Percentiles rank a stretch among this genome's conserved stretches.
These are phyloP conservation scores for Populus pruinosa DNA, from an alignment of 345 rosid species.

Conservation along the genomic window DNA sequence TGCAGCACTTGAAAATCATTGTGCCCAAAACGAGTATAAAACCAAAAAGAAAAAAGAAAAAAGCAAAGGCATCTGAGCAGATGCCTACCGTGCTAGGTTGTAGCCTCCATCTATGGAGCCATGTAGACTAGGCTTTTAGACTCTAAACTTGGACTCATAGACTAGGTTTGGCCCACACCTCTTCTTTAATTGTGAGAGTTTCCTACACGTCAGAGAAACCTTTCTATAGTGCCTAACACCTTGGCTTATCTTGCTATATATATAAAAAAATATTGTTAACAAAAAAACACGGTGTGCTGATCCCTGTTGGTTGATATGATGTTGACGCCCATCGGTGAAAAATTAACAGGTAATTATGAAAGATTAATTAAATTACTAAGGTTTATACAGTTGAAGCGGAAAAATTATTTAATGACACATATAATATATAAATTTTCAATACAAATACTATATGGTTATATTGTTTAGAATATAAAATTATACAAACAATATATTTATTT, in stretches of 20 bases:
- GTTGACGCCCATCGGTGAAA: too few relatives aligned
- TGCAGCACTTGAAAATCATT: too few relatives aligned
- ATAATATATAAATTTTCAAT: too few relatives aligned
- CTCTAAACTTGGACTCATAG: background rate
- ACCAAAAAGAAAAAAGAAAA: background rate
- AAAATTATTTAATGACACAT: too few relatives aligned
- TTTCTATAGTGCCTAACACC: slow-evolving; percentile 1
- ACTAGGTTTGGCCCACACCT: slow-evolving; percentile 4
- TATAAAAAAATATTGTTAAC: background rate
- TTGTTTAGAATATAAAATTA: too few relatives aligned
- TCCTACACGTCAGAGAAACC: background rate
- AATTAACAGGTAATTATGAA: too few relatives aligned
- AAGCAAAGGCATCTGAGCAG: background rate
- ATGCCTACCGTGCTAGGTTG: background rate
- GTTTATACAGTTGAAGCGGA: too few relatives aligned
- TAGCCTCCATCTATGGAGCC: background rate
- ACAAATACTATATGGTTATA: too few relatives aligned
- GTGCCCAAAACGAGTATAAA: too few relatives aligned
- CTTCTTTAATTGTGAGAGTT: background rate
- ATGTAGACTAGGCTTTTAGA: slow-evolving; percentile 1
- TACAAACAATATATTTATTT: too few relatives aligned
- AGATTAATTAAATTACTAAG: too few relatives aligned
- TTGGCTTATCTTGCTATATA: background rate
- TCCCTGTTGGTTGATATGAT: too few relatives aligned
- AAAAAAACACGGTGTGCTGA: background rate